These are phyloP conservation scores for Kwoniella heveanensis DNA, from an alignment of 768 basidiomycete genomes.

Conservation along the genomic window DNA sequence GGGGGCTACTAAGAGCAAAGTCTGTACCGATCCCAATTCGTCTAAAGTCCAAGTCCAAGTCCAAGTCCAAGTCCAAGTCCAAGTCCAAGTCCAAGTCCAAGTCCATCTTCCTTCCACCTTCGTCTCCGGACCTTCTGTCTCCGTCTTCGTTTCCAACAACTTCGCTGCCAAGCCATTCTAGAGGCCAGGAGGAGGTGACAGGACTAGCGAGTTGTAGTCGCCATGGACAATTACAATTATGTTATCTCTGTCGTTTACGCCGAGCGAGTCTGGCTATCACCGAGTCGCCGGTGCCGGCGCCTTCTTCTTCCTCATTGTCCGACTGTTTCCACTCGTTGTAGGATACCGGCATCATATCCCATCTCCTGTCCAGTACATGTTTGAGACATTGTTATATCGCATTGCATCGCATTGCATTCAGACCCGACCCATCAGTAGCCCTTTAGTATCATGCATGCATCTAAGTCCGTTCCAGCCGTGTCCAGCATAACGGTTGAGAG, in stretches of 20 bases:
- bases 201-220: too few species aligned
- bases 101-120: neutral
- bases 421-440: neutral
- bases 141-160: too few species aligned
- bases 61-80: too few species aligned
- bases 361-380: neutral
- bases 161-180: too few species aligned
- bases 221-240: neutral
- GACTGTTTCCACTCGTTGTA: neutral
- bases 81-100: too few species aligned
- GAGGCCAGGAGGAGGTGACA: too few species aligned
- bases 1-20: too few species aligned
- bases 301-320: too few species aligned
- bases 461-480: neutral
- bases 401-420: neutral
- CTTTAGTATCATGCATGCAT: neutral
- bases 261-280: neutral
- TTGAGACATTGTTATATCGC: neutral
- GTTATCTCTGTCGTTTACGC: conserved; percentile 14
- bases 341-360: neutral
- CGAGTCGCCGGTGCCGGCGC: neutral
- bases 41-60: too few species aligned
- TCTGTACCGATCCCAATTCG: neutral
- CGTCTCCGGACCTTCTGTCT: too few species aligned
- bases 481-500: neutral